Conservation (phyloP, 208 protist genomes). For the Leishmania gerbilli region DNA sequence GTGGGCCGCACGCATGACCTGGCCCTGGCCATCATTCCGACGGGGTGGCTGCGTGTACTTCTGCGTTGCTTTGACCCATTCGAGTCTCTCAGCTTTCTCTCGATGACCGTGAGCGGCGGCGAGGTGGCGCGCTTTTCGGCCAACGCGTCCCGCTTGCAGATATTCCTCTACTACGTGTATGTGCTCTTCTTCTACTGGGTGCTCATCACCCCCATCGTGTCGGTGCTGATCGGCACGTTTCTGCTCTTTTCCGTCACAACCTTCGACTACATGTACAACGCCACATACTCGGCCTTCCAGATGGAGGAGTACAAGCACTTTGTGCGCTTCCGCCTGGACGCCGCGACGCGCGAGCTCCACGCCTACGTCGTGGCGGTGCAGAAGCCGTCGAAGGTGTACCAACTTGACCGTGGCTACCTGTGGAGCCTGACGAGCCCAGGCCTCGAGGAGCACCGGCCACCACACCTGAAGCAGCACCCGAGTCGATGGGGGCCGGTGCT, state of each 20-base stretch:
- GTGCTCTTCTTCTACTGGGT: slow-evolving; percentile 82
- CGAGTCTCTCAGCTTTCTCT: slow-evolving; percentile 68
- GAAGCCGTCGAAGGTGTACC: slow-evolving; percentile 69
- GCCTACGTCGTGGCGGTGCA: slow-evolving; percentile 64
- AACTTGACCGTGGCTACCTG: slow-evolving; percentile 49
- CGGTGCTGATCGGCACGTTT: slow-evolving; percentile 75
- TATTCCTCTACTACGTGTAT: slow-evolving; percentile 69
- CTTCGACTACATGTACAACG: slow-evolving; percentile 82
- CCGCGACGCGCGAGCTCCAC: slow-evolving; percentile 56
- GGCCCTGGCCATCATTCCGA: slow-evolving; percentile 27
- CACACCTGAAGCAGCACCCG: slow-evolving; percentile 61
- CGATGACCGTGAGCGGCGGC: slow-evolving; percentile 44
- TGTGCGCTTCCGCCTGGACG: slow-evolving; percentile 69
- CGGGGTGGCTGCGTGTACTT: slow-evolving; percentile 28
- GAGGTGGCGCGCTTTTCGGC: slow-evolving; percentile 45
- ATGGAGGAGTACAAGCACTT: slow-evolving; percentile 90
- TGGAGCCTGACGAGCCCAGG: slow-evolving; percentile 31
- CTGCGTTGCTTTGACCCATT: slow-evolving; percentile 59
- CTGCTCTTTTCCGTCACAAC: slow-evolving; percentile 68
- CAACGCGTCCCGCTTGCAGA: slow-evolving; percentile 41
- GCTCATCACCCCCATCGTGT: slow-evolving; percentile 76
- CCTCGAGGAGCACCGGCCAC: slow-evolving; percentile 45
- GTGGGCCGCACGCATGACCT: slow-evolving; percentile 15
- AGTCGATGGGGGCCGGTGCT: slow-evolving; percentile 63
- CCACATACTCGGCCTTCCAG: slow-evolving; percentile 83